A percentile compares a stretch with the other conserved stretches of the same genome.
Conservation (phyloP, 768 basidiomycete species). For the Cubamyces lactineus region DNA sequence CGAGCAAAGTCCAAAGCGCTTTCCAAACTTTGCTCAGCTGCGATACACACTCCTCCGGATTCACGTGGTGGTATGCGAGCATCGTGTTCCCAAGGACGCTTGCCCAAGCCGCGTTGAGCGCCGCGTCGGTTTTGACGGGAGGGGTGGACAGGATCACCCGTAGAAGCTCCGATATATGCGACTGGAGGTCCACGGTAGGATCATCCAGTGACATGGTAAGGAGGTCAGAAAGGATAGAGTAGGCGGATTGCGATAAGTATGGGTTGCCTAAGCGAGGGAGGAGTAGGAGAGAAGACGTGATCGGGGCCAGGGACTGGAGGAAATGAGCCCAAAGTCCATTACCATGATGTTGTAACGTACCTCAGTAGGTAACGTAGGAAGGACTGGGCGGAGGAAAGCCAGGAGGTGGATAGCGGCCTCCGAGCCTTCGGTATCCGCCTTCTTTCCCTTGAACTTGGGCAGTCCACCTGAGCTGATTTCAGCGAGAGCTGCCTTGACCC, state of each 20-base stretch:
- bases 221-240: conserved; percentile 83
- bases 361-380: conserved; percentile 62
- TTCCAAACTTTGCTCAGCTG: conserved; percentile 75
- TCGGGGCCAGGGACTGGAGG: conserved; percentile 67
- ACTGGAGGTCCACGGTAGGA: conserved; percentile 49
- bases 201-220: conserved; percentile 60
- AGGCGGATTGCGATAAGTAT: conserved; percentile 87
- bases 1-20: conserved; percentile 75
- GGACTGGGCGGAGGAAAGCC: conserved; percentile 66
- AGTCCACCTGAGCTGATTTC: conserved; percentile 68
- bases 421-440: conserved; percentile 55
- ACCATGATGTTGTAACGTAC: conserved; percentile 49
- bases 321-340: conserved; percentile 13
- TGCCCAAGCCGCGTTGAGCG: conserved; percentile 78
- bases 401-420: conserved; percentile 82
- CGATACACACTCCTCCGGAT: conserved; percentile 51
- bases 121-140: conserved; percentile 68
- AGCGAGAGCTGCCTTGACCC: conserved; percentile 67
- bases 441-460: conserved; percentile 61
- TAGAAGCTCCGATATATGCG: conserved; percentile 63
- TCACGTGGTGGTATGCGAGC: conserved; percentile 59
- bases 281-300: conserved; percentile 72
- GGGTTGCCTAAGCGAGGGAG: conserved; percentile 88
- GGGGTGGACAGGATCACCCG: conserved; percentile 66
- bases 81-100: conserved; percentile 74